Base-by-base conservation (phyloP, 306 rosid species). In the Cucumis hystrix region DNA sequence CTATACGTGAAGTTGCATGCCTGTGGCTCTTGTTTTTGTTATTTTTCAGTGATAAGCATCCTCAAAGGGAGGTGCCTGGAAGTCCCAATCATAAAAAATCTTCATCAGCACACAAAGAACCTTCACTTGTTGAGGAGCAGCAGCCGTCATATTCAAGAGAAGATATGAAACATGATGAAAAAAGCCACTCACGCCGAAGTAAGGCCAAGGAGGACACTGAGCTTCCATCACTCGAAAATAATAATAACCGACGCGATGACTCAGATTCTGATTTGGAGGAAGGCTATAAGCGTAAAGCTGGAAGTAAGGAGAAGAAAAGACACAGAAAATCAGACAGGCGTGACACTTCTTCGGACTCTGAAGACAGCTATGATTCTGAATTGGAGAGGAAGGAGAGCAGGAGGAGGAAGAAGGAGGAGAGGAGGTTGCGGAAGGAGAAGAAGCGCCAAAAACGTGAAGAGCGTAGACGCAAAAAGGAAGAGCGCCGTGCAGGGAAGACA, bases 341-440 rank as follows among this genome's bases (percentile, higher is more conserved):
- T 40, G 80, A 41, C 33, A 76, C 62, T 11, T 81, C 89, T 72
- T 96, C 98, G 2, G 98, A 87, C 56, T 92, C 88, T 9, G 88
- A 84, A 79, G 75, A 80, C 76, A 95, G 92, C 82, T 28, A 76
- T 86, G 96, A 92, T 84, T 88, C 97, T 82, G 96, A 85, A 76
- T 71, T 87, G 74, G 89, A 77, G 78, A 86, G 91, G 85, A 92
- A 88, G 86, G 97, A 87, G 80, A 84, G 97, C 37, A 92, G 90
- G 83, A 88, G 81, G 90, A 89, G 86, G 84, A 92, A 82, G 84
- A 90, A 88, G 83, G 99, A 96, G 80, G 96, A 92, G 86, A 90
- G 86, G 84, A 91, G 81, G 84, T 74, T 82, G 77, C 85, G 97
- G 68, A 96, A 91, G 84, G 98, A 92, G 92, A 91, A 92, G 87